Evolutionary conservation across 768 basidiomycete species (phyloP), one percentile per base, ranked within the genome.

Genomic region (Psilocybe sp.): DNA sequence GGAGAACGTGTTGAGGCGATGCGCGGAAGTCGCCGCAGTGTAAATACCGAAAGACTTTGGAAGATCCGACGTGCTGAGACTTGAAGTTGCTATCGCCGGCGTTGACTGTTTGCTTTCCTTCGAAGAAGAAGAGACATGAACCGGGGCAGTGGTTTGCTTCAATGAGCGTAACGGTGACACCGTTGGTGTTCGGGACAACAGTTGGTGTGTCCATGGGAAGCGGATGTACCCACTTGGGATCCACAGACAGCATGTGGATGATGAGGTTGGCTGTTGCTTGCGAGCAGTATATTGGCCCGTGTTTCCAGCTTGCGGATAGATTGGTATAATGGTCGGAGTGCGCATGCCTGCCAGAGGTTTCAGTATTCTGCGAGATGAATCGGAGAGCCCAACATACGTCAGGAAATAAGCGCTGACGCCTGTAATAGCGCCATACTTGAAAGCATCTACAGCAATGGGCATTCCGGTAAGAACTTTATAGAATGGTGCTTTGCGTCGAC

Each of bases 61-160:
- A 64, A 2, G 87, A 83, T 3, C 91, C 92, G 12, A 96, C 75
- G 49, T 74, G 82, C 0, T 79, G 70, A 0, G 88, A 89, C 52
- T 79, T 83, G 73, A 84, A 89, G 3, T 72, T 69, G 49, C 86
- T 89, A 63, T 96, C 93, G 0, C 94, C 95, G 0, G 92, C 91
- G 63, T 96, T 76, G 47, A 87, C 72, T 0, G 94, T 98, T 64
- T 98, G 95, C 37, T 69, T 79, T 5, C 97, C 96, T 69, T 98
- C 92, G 59, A 94, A 98, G 32, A 96, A 76, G 69, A 98, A 98
- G 19, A 99, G 73, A 51, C 85, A 92, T 2, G 94, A 97, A 4
- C 97, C 97, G 5, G 97, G 97, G 66, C 96, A 98, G 62, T 98
- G 97, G 64, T 99, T 98, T 9, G 96, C 97, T 60, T 97, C 92